These are phyloP conservation scores for Incumbomyces lentus DNA, from an alignment of 2,329 filamentous ascomycete genomes.

Conservation along the genomic window DNA sequence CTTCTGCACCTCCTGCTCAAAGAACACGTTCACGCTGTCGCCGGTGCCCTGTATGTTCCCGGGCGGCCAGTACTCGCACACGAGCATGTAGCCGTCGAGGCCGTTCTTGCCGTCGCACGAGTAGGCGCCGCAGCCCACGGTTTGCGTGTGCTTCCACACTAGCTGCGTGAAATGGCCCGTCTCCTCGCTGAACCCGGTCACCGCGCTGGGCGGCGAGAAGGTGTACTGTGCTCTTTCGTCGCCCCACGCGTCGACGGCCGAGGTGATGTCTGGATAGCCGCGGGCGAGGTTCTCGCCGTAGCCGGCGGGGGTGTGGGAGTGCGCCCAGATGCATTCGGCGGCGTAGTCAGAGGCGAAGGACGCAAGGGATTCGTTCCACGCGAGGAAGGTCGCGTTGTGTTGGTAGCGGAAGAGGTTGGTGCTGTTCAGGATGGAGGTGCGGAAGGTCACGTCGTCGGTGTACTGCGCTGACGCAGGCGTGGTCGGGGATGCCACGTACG, in stretches of 20 bases:
- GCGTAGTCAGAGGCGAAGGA: conserved; percentile 45
- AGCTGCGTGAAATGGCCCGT: conserved; percentile 66
- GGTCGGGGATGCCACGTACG: conserved; percentile 19
- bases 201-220: conserved; percentile 36
- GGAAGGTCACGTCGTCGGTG: conserved; percentile 32
- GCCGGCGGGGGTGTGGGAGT: conserved; percentile 53
- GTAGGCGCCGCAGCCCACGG: conserved; percentile 46
- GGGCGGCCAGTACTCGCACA: conserved; percentile 59
- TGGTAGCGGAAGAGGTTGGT: conserved; percentile 56
- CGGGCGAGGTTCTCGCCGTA: conserved; percentile 70
- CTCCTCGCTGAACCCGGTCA: conserved; percentile 43
- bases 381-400: conserved; percentile 49
- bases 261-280: conserved; percentile 51
- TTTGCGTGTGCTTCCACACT: conserved; percentile 56
- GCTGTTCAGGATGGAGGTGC: conserved; percentile 48
- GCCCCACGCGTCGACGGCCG: conserved; percentile 57
- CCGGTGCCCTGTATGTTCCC: conserved; percentile 47
- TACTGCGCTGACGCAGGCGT: conserved; percentile 30
- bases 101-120: conserved; percentile 29
- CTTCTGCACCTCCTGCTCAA: conserved; percentile 17
- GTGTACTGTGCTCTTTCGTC: conserved; percentile 49
- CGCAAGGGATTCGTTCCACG: conserved; percentile 57
- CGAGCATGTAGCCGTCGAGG: conserved; percentile 52
- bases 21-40: conserved; percentile 14
- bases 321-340: conserved; percentile 31